phyloP scores from a whole-genome alignment of 768 basidiomycete genomes.

The Russula sp. region DNA sequence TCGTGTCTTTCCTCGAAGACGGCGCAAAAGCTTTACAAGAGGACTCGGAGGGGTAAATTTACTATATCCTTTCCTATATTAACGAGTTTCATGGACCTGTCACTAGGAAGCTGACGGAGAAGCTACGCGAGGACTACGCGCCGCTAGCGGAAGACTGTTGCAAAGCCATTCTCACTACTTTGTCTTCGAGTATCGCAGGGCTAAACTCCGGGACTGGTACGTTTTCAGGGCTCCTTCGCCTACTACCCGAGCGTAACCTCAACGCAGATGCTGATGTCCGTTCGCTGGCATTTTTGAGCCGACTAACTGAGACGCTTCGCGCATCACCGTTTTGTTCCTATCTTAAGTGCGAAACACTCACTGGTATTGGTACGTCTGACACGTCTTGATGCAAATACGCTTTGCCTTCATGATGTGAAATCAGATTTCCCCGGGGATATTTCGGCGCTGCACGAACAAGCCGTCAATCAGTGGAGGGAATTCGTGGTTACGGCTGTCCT shows the following conservation, averaged over 20 bases:
- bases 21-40: conserved; percentile 56
- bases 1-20: conserved; percentile 57
- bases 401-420: neutral
- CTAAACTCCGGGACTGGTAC: conserved; percentile 19
- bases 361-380: conserved; percentile 16
- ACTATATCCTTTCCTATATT: neutral
- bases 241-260: neutral
- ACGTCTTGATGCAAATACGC: neutral
- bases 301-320: conserved; percentile 27
- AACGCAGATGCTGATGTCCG: conserved; percentile 20
- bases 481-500: conserved; percentile 13
- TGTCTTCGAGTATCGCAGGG: conserved; percentile 12
- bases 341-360: conserved; percentile 6
- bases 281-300: conserved; percentile 28
- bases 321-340: conserved; percentile 25
- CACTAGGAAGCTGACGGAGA: conserved; percentile 52
- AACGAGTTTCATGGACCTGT: conserved; percentile 44
- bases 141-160: conserved; percentile 23
- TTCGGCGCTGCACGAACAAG: conserved; percentile 8
- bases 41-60: conserved; percentile 44
- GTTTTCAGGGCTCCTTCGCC: neutral
- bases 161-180: conserved; percentile 14
- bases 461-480: conserved; percentile 15
- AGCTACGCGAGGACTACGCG: conserved; percentile 38
- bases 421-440: conserved; percentile 15